These are phyloP conservation scores for Kingdonia uniflora DNA, from an alignment of 164 flowering plant genomes.

Conservation along the genomic window DNA sequence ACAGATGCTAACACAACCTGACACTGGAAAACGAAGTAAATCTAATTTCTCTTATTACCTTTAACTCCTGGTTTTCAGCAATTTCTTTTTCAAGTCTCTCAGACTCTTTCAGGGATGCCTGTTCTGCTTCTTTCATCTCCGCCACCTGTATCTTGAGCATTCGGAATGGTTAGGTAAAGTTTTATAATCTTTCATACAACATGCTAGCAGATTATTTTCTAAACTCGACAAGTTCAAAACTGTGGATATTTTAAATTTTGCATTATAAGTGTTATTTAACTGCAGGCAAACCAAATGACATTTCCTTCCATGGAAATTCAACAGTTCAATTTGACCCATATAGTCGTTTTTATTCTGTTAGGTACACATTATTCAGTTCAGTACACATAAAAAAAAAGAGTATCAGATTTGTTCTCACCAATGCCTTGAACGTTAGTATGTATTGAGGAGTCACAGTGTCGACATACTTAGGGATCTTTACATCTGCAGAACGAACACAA, in stretches of 20 bases:
- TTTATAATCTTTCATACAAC: too few relatives aligned
- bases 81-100: slow-evolving; percentile 89
- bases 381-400: too few relatives aligned
- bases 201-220: too few relatives aligned
- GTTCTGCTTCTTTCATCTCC: slow-evolving; percentile 87
- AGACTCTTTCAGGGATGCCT: slow-evolving; percentile 71
- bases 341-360: too few relatives aligned
- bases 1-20: background rate
- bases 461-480: slow-evolving; percentile 71
- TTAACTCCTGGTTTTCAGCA: slow-evolving; percentile 75
- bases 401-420: slow-evolving; percentile 41
- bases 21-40: background rate
- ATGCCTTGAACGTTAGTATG: slow-evolving; percentile 74
- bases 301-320: too few relatives aligned
- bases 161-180: slow-evolving; percentile 1
- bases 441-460: slow-evolving; percentile 89
- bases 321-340: too few relatives aligned
- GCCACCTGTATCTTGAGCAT: slow-evolving; percentile 40
- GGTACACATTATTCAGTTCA: too few relatives aligned
- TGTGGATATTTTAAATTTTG: too few relatives aligned
- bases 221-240: too few relatives aligned
- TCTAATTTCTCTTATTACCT: slow-evolving; percentile 30
- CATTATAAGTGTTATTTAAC: too few relatives aligned
- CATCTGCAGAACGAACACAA: slow-evolving; percentile 34
- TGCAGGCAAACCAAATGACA: background rate